Conservation (phyloP, 306 rosid species). For the Vigna reflexopilosa region DNA sequence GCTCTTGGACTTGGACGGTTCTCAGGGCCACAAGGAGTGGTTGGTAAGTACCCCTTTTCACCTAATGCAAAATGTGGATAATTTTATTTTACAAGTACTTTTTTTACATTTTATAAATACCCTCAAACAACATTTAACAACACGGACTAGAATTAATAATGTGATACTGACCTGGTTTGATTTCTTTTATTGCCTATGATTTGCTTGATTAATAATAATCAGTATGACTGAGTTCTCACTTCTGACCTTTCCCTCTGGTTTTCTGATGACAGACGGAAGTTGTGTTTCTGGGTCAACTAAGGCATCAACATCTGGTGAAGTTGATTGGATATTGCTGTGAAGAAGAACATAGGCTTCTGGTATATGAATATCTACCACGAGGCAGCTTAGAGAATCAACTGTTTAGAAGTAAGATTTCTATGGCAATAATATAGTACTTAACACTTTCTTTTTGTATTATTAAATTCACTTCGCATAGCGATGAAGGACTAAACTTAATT, state of each 20-base stretch:
- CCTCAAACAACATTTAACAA: neutral
- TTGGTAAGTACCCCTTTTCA: slow-evolving; percentile 61
- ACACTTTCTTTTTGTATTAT: neutral
- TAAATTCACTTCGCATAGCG: slow-evolving; percentile 13
- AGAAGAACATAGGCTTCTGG: slow-evolving; percentile 88
- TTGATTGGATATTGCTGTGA: slow-evolving; percentile 93
- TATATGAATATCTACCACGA: slow-evolving; percentile 88
- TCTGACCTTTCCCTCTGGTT: slow-evolving; percentile 23
- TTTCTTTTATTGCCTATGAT: neutral
- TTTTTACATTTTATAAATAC: neutral
- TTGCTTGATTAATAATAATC: neutral
- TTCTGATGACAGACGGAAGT: slow-evolving; percentile 75
- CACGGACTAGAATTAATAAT: neutral
- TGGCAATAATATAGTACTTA: neutral
- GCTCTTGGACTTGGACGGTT: slow-evolving; percentile 84
- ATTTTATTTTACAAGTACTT: neutral
- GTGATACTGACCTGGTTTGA: slow-evolving; percentile 7
- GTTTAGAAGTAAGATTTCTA: slow-evolving; percentile 70
- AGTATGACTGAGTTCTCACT: slow-evolving; percentile 19
- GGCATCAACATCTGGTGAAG: slow-evolving; percentile 87
- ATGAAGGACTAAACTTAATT: slow-evolving; percentile 3
- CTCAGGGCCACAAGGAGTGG: slow-evolving; percentile 98
- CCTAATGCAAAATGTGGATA: neutral
- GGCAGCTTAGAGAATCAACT: slow-evolving; percentile 97
- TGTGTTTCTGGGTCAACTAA: slow-evolving; percentile 86